Base-by-base conservation (phyloP, 768 basidiomycete genomes). In the Leucosporidium yakuticum region DNA sequence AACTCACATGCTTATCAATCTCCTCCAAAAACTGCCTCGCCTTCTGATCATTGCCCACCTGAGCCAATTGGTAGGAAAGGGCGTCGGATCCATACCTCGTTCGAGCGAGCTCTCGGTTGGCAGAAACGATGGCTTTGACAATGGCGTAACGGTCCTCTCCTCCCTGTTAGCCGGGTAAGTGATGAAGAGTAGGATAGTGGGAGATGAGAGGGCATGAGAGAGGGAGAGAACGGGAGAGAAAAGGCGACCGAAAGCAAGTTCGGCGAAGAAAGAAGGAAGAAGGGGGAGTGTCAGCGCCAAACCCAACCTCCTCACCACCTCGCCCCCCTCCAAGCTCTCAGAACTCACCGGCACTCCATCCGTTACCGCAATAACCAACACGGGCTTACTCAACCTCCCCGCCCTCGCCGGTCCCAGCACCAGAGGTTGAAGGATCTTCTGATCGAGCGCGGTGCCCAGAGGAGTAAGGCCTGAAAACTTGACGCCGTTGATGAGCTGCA, bases 401-500 rank as follows among this genome's bases (percentile, higher is more conserved):
- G 68, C 47, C 39, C 76, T 67, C 36, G 78, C 79, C 14, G 80
- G 80, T 29, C 78, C 79, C 17, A 80, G 67, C 2, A 82, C 75
- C 23, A 82, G 70, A 34, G 80, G 81, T 68, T 79, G 76, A 25
- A 82, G 69, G 64, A 82, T 71, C 76, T 81, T 81, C 44, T 74
- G 66, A 56, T 78, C 74, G 36, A 82, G 63, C 2, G 74, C 70
- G 53, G 27, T n/a, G 50, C 51, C 25, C 20, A 71, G 31, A 49
- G 36, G 65, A 50, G 49, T 65, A 8, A 71, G 31, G 21, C 70
- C 67, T 0, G 44, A 76, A 72, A 79, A 81, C 73, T 79, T 78
- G 75, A 81, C 74, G 61, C 78, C 77, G 17, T 69, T 48, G 47
- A 82, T 70, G 23, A 81, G 76, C 17, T 76, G 68, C 34, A 76